Conservation (phyloP, 139 green algal species). For the Tetradesmus lagerheimii region DNA sequence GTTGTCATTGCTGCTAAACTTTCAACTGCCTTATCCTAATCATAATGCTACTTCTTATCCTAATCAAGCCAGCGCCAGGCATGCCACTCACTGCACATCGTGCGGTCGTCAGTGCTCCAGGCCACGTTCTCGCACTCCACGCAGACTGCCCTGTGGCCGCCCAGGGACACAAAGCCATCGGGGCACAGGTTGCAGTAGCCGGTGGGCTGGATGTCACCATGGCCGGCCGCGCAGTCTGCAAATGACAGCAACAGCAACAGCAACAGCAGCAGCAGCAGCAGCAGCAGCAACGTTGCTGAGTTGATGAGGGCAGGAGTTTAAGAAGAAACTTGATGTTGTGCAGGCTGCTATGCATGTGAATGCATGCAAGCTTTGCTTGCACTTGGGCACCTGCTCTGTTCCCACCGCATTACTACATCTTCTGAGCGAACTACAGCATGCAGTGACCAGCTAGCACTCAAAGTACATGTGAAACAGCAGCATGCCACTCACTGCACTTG, state of each 20-base stretch:
- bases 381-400: too few relatives aligned
- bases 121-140: conserved; percentile 36
- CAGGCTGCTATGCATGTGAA: too few relatives aligned
- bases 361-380: too few relatives aligned
- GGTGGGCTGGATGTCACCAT: conserved; percentile 20
- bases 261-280: background rate
- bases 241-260: background rate
- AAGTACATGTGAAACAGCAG: background rate
- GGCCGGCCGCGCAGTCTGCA: conserved; percentile 22
- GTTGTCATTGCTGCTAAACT: too few relatives aligned
- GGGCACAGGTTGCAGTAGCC: conserved; percentile 23
- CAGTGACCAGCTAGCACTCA: background rate
- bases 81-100: conserved; percentile 28
- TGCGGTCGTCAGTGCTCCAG: conserved; percentile 15
- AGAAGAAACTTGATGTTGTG: too few relatives aligned
- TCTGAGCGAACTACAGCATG: background rate
- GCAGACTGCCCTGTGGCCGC: conserved; percentile 11
- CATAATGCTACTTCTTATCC: too few relatives aligned
- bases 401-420: too few relatives aligned
- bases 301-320: too few relatives aligned
- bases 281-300: background rate
- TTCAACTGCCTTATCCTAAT: too few relatives aligned
- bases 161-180: conserved; percentile 14
- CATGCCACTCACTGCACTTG: conserved; percentile 24
- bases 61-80: too few relatives aligned